Percentiles rank a stretch among this genome's conserved stretches.
These are phyloP conservation scores for Tephrocybe sp. DNA, from an alignment of 768 basidiomycete species.

Conservation along the genomic window DNA sequence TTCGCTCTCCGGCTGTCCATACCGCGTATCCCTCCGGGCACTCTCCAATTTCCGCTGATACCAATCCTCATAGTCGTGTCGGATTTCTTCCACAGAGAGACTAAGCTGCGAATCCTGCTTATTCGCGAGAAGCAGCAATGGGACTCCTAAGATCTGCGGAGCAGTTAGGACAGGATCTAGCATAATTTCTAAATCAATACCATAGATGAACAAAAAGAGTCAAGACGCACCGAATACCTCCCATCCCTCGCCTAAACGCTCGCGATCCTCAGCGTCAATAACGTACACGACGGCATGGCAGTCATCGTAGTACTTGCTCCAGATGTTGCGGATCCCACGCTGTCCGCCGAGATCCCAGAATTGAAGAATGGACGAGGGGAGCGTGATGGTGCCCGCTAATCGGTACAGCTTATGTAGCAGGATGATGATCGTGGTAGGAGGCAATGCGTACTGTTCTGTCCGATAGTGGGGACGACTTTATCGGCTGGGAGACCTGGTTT, in stretches of 20 bases:
- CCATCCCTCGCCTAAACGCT: slow-evolving; percentile 91
- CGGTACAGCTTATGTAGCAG: too few relatives aligned
- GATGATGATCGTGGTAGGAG: too few relatives aligned
- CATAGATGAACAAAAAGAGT: slow-evolving; percentile 9
- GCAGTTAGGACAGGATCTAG: slow-evolving; percentile 85
- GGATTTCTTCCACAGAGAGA: slow-evolving; percentile 85
- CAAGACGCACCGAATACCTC: slow-evolving; percentile 83
- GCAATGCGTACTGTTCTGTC: slow-evolving; percentile 83
- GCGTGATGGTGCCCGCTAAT: slow-evolving; percentile 85
- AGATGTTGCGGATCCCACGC: slow-evolving; percentile 88
- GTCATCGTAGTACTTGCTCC: slow-evolving; percentile 93
- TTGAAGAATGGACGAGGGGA: slow-evolving; percentile 91
- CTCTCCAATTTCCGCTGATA: slow-evolving; percentile 72
- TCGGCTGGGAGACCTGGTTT: slow-evolving; percentile 85
- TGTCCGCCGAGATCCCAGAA: slow-evolving; percentile 99
- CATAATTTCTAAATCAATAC: slow-evolving; percentile 17
- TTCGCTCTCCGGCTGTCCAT: slow-evolving; percentile 45
- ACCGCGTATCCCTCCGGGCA: slow-evolving; percentile 50
- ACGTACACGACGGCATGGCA: slow-evolving; percentile 97
- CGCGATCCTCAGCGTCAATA: slow-evolving; percentile 89
- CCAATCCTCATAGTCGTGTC: slow-evolving; percentile 88
- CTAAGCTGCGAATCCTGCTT: slow-evolving; percentile 87
- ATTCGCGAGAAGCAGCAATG: slow-evolving; percentile 89
- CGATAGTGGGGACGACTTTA: slow-evolving; percentile 95
- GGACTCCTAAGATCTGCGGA: slow-evolving; percentile 87